Evolutionary conservation across 768 basidiomycete species (phyloP).

Genomic region (Suillus subluteus): DNA sequence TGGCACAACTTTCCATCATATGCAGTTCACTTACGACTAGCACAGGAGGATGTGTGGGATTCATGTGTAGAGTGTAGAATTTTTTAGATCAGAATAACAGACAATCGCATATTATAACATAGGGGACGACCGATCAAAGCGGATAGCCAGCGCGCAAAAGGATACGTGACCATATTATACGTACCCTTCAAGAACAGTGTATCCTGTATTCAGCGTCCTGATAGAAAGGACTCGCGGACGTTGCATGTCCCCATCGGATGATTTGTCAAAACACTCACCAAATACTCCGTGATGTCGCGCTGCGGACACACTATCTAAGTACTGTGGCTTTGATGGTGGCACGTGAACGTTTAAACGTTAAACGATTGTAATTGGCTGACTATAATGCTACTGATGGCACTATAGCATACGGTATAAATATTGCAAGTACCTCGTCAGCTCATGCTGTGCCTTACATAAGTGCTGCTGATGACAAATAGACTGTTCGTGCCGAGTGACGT

Average conservation of each 20-base stretch:
- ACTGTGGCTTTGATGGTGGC: too few relatives aligned
- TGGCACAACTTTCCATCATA: not conserved
- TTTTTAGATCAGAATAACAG: not conserved
- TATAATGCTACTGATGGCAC: too few relatives aligned
- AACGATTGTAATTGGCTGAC: too few relatives aligned
- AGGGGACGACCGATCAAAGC: not conserved
- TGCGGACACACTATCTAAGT: not conserved
- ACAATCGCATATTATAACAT: not conserved
- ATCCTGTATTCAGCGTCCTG: not conserved
- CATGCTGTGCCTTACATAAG: too few relatives aligned
- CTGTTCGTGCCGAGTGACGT: too few relatives aligned
- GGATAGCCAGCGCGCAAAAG: not conserved
- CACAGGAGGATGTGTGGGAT: conserved; percentile 6
- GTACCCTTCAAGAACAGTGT: too few relatives aligned
- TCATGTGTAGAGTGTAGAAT: not conserved
- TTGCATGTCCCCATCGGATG: not conserved
- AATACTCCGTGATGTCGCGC: not conserved
- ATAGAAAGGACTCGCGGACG: not conserved
- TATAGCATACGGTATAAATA: too few relatives aligned
- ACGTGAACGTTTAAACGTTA: too few relatives aligned
- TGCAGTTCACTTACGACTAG: conserved; percentile 7
- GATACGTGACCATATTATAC: not conserved
- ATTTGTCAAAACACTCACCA: not conserved
- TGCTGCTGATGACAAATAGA: too few relatives aligned
- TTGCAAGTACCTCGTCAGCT: too few relatives aligned